Evolutionary conservation across 2,329 filamentous ascomycete species (phyloP), one percentile per base, ranked within the genome.

Genomic region (Beauveria bassiana): DNA sequence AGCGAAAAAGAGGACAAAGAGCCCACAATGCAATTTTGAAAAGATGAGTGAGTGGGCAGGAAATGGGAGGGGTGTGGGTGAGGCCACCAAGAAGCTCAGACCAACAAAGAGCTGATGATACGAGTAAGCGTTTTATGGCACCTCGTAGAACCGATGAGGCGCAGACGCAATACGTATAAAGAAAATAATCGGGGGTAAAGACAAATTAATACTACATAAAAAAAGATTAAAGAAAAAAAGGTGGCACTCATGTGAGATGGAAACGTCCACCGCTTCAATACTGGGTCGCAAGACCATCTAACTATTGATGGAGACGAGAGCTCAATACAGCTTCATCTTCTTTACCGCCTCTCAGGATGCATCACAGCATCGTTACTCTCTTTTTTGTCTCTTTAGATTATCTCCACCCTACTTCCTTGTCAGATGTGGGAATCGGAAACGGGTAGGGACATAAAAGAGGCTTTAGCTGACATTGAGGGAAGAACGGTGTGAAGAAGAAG

Each of bases 11-110:
- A 34, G 28, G 22, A 14, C 18, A 40, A 24, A 24, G 47, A 34
- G 47, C 40, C 34, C 34, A 38, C 34, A 38, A 5, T 38, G 34
- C 42, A 52, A 52, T 52, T 45, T 46, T 51, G 22, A 10, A 38
- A 38, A 38, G 34, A 38, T 14, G 34, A 38, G 34, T 8, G 9
- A 38, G 34, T 8, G 9, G 20, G 38, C 31, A 8, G 22, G 26
- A n/a, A 18, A 4, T 51, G n/a, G 49, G 40, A 28, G 43, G 57
- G 4, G 42, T 43, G 9, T 14, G 22, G 14, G 40, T 34, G 42
- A 43, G 49, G 22, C n/a, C 58, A 54, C n/a, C 24, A 47, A 54
- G 47, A 61, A 61, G 58, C 58, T 61, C 50, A 54, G 58, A 47
- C 58, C 58, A 61, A 53, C 51, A 53, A 16, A 42, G 26, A 49